Conservation (phyloP, 139 green algal genomes). For the Closterium sp. region DNA sequence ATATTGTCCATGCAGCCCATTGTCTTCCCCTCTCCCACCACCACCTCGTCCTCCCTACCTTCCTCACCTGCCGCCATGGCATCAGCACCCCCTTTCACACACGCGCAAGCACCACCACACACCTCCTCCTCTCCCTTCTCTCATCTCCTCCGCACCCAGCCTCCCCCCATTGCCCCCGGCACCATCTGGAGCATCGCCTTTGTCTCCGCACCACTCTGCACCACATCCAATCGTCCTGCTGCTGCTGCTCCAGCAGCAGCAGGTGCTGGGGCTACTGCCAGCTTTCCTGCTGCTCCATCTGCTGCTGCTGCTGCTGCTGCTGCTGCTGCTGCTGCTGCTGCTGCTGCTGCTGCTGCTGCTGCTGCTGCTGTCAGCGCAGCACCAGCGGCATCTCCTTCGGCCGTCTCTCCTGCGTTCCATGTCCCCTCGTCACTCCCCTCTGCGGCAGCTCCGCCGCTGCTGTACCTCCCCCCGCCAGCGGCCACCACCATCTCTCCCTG, state of each 20-base stretch:
- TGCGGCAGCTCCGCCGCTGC: neutral
- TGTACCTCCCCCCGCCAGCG: neutral
- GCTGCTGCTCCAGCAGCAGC: neutral
- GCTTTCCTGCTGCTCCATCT: neutral
- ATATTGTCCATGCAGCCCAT: neutral
- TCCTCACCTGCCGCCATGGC: neutral
- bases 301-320: neutral
- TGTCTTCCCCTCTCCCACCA: neutral
- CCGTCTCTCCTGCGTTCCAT: neutral
- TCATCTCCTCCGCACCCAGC: neutral
- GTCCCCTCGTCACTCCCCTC: neutral
- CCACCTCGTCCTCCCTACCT: neutral
- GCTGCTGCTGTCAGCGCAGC: neutral
- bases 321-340: neutral
- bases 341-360: neutral
- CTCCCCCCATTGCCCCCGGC: neutral
- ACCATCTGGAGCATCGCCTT: slow-evolving; percentile 48
- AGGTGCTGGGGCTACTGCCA: neutral
- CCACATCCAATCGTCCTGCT: neutral
- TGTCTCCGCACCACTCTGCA: neutral
- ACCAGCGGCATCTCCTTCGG: neutral
- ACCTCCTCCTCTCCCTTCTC: neutral
- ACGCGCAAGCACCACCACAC: neutral
- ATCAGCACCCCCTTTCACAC: neutral
- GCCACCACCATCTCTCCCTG: neutral